Base-by-base conservation (phyloP, 2,329 filamentous ascomycete species). In the Aspergillaceae sp. region DNA sequence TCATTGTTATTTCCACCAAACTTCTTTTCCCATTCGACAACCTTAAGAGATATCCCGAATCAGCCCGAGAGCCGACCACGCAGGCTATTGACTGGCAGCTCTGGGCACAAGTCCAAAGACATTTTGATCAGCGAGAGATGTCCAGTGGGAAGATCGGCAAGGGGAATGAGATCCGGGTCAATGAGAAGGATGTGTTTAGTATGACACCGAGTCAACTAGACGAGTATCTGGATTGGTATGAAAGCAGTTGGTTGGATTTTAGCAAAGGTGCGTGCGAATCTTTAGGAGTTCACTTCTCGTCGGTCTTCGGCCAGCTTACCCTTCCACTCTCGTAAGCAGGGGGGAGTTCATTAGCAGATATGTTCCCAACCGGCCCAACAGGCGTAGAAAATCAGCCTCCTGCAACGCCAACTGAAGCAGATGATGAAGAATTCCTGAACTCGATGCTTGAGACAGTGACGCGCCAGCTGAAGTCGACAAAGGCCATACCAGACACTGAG, bases 201-300 rank as follows among this genome's bases (percentile, higher is more conserved):
- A 82, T 90, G 78, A 72, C 69, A 2, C 67, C 73, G 4, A 67
- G 74, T 26, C 75, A 84, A 51, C 68, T 91, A 34, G 85, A 90
- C 56, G 77, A 84, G 48, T 91, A 89, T 58, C 74, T 94, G 65
- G 79, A 87, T 63, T 92, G 85, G 82, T 90, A 86, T 60, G 81
- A 86, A 59, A 74, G 75, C 47, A 83, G 75, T 40, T 86, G 81
- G 72, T 53, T 71, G 33, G 63, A 68, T 43, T 59, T 43, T 32
- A 62, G 56, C 45, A 56, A 49, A 55, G 49, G 63, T 65, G 45
- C 10, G 54, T 37, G 37, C 34, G 7, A 9, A 19, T 19, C 19
- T 32, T 32, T n/a, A 28, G 3, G 11, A 8, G 2, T 19, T 26
- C 4, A 7, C 26, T 9, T 41, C 3, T 41, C 4, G 8, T 33